These are phyloP conservation scores for Drosera spatulata DNA, from an alignment of 179 eudicot genomes.

Conservation along the genomic window DNA sequence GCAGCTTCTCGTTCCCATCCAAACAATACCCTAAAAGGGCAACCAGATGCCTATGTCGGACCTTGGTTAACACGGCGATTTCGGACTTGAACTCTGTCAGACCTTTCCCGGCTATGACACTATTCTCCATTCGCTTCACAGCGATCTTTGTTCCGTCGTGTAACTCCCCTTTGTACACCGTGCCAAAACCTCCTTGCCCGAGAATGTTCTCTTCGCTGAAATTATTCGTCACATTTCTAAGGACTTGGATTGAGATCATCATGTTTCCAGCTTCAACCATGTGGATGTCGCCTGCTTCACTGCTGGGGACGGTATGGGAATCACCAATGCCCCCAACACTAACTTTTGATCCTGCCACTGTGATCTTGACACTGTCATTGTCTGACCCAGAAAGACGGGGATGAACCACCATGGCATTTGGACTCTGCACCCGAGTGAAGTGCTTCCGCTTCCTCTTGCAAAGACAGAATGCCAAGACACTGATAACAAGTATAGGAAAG, in stretches of 20 bases:
- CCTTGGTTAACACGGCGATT: constrained; percentile 10
- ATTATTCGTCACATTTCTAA: constrained; percentile 10
- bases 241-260: constrained; percentile 14
- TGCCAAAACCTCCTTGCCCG: constrained; percentile 13
- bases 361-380: constrained; percentile 12
- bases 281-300: constrained; percentile 11
- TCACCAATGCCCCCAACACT: constrained; percentile 10
- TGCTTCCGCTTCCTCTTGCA: constrained; percentile 13
- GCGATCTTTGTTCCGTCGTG: constrained; percentile 14
- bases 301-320: constrained; percentile 3
- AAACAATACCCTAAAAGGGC: constrained; percentile 12
- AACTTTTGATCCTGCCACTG: constrained; percentile 6
- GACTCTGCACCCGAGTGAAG: constrained; percentile 11
- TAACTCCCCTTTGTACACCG: constrained; percentile 11
- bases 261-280: constrained; percentile 17
- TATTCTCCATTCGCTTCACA: constrained; percentile 9
- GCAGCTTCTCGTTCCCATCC: constrained; percentile 11
- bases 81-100: constrained; percentile 8
- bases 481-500: background rate
- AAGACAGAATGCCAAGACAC: constrained; percentile 7
- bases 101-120: constrained; percentile 9
- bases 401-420: constrained; percentile 13
- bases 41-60: constrained; percentile 12
- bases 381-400: constrained; percentile 14
- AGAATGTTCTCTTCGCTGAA: constrained; percentile 10